These are phyloP conservation scores for Quercus dentata DNA, from an alignment of 306 rosid genomes.

Conservation along the genomic window DNA sequence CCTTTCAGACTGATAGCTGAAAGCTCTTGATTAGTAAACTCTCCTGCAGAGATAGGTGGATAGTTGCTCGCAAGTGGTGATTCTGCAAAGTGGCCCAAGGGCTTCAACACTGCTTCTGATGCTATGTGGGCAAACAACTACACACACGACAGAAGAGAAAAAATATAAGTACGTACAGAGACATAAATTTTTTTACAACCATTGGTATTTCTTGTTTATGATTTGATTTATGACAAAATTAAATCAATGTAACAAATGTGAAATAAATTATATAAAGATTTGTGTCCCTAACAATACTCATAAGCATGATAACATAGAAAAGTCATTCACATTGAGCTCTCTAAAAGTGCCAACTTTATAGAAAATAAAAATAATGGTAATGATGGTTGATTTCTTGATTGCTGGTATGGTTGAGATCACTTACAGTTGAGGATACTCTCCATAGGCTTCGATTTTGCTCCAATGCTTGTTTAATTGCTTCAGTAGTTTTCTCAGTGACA, in stretches of 20 bases:
- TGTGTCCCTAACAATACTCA: no score
- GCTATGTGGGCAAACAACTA: constrained; percentile 94
- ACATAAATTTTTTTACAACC: neutral
- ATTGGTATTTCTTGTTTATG: no score
- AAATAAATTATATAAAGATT: no score
- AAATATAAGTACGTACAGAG: neutral
- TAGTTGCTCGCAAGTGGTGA: constrained; percentile 54
- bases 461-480: constrained; percentile 58
- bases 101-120: constrained; percentile 84
- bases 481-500: constrained; percentile 62
- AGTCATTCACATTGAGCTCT: constrained; percentile 1
- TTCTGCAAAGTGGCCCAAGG: constrained; percentile 79
- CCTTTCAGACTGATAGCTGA: constrained; percentile 88
- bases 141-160: constrained; percentile 4
- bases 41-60: constrained; percentile 71
- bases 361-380: neutral
- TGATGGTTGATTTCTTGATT: neutral
- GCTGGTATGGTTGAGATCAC: constrained; percentile 21
- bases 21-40: constrained; percentile 89
- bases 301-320: neutral
- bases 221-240: no score
- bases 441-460: constrained; percentile 75
- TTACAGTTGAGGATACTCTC: constrained; percentile 95
- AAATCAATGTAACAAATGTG: no score
- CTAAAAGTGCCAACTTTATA: no score